Evolutionary conservation across 257 asterid species (phyloP).

Genomic region (Solanum sitiens): DNA sequence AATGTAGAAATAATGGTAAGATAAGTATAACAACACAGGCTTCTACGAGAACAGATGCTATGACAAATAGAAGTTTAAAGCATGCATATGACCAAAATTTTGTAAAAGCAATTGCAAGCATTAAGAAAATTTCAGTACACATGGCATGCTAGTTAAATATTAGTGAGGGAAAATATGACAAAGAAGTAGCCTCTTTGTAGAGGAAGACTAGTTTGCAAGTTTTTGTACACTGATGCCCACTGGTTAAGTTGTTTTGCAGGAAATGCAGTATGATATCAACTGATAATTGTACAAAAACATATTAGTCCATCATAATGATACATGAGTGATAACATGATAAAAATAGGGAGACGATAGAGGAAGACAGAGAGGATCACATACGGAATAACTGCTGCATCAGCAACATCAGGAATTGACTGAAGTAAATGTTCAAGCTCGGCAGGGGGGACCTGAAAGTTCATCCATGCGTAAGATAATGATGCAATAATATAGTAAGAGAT

Average conservation of each 20-base stretch:
- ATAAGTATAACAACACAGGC: neutral
- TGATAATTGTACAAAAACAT: neutral
- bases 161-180: neutral
- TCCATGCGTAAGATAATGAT: neutral
- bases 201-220: neutral
- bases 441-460: conserved; percentile 74
- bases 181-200: neutral
- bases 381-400: conserved; percentile 97
- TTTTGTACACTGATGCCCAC: neutral
- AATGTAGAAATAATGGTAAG: neutral
- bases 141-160: neutral
- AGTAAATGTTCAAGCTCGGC: conserved; percentile 89
- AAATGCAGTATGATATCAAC: neutral
- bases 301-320: neutral
- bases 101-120: neutral
- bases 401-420: conserved; percentile 64
- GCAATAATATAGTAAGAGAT: neutral
- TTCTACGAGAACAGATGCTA: neutral
- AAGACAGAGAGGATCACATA: conserved; percentile 20
- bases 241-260: neutral
- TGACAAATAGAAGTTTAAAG: neutral
- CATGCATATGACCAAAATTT: neutral
- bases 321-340: neutral
- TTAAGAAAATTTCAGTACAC: neutral
- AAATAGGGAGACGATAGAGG: neutral